Conservation (phyloP, 768 basidiomycete genomes). For the Hydnomerulius pinastri region DNA sequence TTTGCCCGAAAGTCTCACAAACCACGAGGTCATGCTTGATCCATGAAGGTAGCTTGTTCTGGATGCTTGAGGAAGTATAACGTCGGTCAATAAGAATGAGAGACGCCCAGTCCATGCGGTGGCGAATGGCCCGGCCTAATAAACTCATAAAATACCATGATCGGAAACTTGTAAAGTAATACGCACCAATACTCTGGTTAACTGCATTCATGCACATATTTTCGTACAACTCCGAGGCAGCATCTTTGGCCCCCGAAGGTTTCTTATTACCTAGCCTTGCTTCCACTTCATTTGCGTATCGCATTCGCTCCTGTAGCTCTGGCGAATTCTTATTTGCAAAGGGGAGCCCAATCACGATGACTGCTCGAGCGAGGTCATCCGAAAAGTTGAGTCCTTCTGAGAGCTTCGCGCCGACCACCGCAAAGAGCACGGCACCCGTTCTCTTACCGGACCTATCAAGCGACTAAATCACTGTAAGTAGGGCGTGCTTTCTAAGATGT, state of each 20-base stretch:
- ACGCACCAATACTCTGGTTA: conserved; percentile 93
- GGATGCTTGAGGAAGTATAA: conserved; percentile 69
- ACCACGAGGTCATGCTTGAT: conserved; percentile 65
- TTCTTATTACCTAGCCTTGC: conserved; percentile 39
- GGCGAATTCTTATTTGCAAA: conserved; percentile 91
- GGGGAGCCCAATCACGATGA: conserved; percentile 87
- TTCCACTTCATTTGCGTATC: conserved; percentile 73
- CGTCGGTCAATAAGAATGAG: conserved; percentile 86
- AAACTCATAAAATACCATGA: neutral
- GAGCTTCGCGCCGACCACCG: conserved; percentile 96
- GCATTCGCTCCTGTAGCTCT: conserved; percentile 90
- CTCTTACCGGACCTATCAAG: conserved; percentile 26
- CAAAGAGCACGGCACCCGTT: conserved; percentile 81
- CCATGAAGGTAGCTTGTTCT: conserved; percentile 88
- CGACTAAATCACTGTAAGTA: conserved; percentile 21
- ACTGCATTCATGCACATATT: conserved; percentile 93
- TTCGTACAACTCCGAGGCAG: conserved; percentile 83
- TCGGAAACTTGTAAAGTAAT: neutral
- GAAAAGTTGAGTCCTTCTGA: conserved; percentile 87
- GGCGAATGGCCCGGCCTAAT: conserved; percentile 89
- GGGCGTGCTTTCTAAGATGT: neutral
- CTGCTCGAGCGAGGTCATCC: conserved; percentile 81
- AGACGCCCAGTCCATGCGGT: conserved; percentile 88
- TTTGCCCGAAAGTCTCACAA: conserved; percentile 69
- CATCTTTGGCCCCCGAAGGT: conserved; percentile 52